phyloP scores from a whole-genome alignment of 2,329 filamentous ascomycete genomes.

The Aspergillus unguis region DNA sequence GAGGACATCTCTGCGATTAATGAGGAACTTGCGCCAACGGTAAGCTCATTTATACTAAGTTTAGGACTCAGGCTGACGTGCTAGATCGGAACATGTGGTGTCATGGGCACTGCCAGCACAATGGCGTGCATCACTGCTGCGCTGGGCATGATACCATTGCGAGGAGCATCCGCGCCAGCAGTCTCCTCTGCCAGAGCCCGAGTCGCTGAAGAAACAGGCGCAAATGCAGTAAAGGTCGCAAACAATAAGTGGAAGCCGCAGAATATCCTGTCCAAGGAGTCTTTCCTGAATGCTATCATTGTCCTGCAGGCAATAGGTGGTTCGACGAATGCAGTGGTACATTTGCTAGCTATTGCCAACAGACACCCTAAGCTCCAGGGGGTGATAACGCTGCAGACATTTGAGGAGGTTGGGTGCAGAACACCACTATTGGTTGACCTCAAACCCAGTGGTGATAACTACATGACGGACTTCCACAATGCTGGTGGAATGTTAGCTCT shows the following conservation, averaged over 20 bases:
- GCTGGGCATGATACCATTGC: conserved; percentile 52
- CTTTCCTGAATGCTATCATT: conserved; percentile 53
- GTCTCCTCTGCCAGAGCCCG: conserved; percentile 51
- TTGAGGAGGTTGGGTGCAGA: conserved; percentile 48
- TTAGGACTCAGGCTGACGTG: neutral
- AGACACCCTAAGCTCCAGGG: conserved; percentile 49
- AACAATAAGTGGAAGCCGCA: conserved; percentile 42
- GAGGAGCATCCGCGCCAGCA: conserved; percentile 53
- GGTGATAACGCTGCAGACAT: conserved; percentile 44
- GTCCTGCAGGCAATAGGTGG: conserved; percentile 56
- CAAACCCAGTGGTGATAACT: conserved; percentile 54
- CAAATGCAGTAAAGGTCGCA: conserved; percentile 47
- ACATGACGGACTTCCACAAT: conserved; percentile 56
- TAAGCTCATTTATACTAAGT: conserved; percentile 31
- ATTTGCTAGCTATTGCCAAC: conserved; percentile 54
- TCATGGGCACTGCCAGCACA: conserved; percentile 57
- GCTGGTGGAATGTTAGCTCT: conserved; percentile 51
- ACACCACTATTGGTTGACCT: conserved; percentile 50
- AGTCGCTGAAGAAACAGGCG: conserved; percentile 55
- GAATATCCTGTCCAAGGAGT: conserved; percentile 45
- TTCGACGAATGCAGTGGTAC: conserved; percentile 55
- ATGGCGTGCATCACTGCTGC: conserved; percentile 55
- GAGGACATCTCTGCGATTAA: conserved; percentile 70
- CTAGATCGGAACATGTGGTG: conserved; percentile 52
- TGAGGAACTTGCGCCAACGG: conserved; percentile 69